Base-by-base conservation (phyloP, 148 eudicot species). In the Salicornia ramosissima region DNA sequence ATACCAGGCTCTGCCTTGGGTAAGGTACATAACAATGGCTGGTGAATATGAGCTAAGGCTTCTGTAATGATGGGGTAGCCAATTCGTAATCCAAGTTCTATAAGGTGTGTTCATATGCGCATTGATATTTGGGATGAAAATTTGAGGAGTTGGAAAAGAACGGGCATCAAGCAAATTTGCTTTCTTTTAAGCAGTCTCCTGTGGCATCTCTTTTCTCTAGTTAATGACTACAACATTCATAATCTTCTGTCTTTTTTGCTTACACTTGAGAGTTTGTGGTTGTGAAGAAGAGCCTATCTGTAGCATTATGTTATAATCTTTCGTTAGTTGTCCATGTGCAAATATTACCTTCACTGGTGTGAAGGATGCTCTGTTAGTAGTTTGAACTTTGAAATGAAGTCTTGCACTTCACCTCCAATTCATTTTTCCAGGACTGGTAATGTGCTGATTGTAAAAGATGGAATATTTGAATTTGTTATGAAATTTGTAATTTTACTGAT, bases 1-100 rank as follows among this genome's bases (percentile, higher is more conserved):
- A 67, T 86, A 84, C 60, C 87, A 86, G 70, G 83, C 88, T 24
- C 82, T 86, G 55, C 90, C 88, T 19, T 86, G 90, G 90, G 90
- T 86, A 58, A 84, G 90, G 72, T 86, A 86, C 82, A 84, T 84
- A 69, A 87, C 88, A 50, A 81, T 80, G 84, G 91, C 91, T 22
- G 88, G 91, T 6, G 88, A 87, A 49, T 87, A 87, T 60, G 91
- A 87, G 74, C 64, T 87, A 68, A 76, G 91, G 74, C 75, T 86
- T 54, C 68, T 78, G 77, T 78, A 36, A 45, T 51, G 22, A 16
- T 26, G 36, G 53, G 13, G 47, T 40, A 42, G 42, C 26, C 21
- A 67, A 67, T 26, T 39, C 47, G 26, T 51, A 65, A 68, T 39
- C 28, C 55, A 51, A 71, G 8, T 26, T 36, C 49, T 65, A 50